A percentile compares a stretch with the other conserved stretches of the same genome.
phyloP scores from a whole-genome alignment of 352 stramenopile species.

The Globisporangium nodosum region DNA sequence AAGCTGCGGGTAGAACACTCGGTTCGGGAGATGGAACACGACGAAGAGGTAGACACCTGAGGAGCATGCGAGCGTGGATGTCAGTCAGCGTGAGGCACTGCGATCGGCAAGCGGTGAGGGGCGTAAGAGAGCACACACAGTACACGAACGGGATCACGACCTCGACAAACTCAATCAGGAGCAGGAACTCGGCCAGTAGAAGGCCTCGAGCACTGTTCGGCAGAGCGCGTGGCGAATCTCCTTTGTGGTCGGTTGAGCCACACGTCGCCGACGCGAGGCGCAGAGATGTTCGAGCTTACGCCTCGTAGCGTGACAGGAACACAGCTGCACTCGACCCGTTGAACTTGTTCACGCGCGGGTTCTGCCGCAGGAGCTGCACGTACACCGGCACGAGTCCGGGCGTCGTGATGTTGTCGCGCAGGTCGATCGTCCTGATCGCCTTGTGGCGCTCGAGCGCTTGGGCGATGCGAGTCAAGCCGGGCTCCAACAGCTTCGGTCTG shows the following conservation, averaged over 20 bases:
- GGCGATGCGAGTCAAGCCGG: constrained; percentile 28
- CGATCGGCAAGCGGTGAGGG: background rate
- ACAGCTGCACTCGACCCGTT: constrained; percentile 43
- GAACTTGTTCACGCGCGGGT: constrained; percentile 44
- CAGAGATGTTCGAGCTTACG: background rate
- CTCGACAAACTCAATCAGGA: constrained; percentile 38
- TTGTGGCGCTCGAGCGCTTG: constrained; percentile 30
- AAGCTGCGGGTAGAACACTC: constrained; percentile 24
- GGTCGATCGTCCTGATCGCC: constrained; percentile 33
- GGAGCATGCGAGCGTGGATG: background rate
- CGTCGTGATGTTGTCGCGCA: constrained; percentile 43
- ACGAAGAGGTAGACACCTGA: constrained; percentile 15
- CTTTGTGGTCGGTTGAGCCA: no score
- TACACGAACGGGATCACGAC: constrained; percentile 36
- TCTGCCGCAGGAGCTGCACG: constrained; percentile 35
- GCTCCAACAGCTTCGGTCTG: constrained; percentile 37
- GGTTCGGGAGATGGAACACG: constrained; percentile 29
- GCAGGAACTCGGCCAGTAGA: constrained; percentile 42
- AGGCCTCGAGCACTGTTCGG: constrained; percentile 10
- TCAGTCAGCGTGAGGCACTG: no score
- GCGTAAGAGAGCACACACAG: constrained; percentile 14
- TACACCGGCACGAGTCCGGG: constrained; percentile 23
- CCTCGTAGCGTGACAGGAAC: constrained; percentile 44
- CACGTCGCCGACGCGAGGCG: no score
- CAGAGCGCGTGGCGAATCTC: no score